These are phyloP conservation scores for Russula olivacea DNA, from an alignment of 768 basidiomycete genomes.

Conservation along the genomic window DNA sequence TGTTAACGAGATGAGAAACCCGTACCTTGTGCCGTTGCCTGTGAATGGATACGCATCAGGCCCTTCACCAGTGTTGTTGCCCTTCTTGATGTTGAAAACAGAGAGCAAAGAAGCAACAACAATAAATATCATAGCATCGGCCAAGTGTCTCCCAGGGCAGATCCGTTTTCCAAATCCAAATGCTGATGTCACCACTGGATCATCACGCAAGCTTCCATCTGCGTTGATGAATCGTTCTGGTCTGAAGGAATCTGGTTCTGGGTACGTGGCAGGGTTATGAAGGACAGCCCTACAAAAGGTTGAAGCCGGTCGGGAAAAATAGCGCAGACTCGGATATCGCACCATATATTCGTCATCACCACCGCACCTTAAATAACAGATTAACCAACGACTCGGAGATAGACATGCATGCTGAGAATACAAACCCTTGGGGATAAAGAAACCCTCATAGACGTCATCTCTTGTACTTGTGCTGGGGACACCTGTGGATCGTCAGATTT, in stretches of 20 bases:
- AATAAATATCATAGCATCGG: neutral
- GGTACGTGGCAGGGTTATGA: neutral
- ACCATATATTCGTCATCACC: conserved; percentile 26
- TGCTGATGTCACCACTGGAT: neutral
- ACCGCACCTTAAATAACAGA: conserved; percentile 11
- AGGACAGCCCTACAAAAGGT: neutral
- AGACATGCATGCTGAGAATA: neutral
- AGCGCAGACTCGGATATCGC: neutral
- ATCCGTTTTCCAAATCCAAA: neutral
- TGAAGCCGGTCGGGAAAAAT: no score
- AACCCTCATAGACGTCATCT: conserved; percentile 25
- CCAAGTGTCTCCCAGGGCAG: neutral
- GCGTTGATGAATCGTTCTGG: neutral
- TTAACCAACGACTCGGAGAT: neutral
- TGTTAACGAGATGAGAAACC: neutral
- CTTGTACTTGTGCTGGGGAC: conserved; percentile 17
- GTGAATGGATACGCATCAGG: neutral
- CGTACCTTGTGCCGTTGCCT: neutral
- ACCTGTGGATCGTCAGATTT: neutral
- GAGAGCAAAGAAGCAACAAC: neutral
- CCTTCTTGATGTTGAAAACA: neutral
- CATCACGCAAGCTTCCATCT: neutral
- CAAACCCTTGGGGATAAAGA: conserved; percentile 21
- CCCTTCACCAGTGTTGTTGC: neutral
- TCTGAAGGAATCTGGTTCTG: neutral